Percentiles rank a stretch among this genome's conserved stretches.
Conservation (phyloP, 495 filamentous ascomycete species). For the Penicillium riverlandense region DNA sequence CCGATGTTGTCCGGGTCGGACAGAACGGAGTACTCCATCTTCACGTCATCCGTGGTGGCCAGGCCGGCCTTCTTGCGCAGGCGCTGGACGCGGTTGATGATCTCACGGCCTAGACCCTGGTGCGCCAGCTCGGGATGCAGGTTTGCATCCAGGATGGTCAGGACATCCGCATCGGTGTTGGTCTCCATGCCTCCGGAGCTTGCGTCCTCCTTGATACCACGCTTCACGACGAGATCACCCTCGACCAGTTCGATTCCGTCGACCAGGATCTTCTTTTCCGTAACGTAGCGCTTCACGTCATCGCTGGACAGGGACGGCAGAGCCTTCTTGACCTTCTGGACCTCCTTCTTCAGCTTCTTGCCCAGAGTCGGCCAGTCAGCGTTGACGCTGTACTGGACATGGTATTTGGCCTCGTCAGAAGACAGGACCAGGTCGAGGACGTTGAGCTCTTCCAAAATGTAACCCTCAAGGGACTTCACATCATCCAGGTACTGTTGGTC, state of each 20-base stretch:
- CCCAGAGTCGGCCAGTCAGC: constrained; percentile 93
- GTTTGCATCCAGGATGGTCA: constrained; percentile 71
- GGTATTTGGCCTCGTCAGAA: constrained; percentile 81
- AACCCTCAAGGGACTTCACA: constrained; percentile 71
- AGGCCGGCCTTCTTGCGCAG: constrained; percentile 78
- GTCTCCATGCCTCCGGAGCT: constrained; percentile 67
- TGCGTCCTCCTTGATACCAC: constrained; percentile 64
- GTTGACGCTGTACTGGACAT: constrained; percentile 78
- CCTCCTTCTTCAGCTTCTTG: constrained; percentile 95
- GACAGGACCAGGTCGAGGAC: constrained; percentile 78
- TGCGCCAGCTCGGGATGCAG: constrained; percentile 66
- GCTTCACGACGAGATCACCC: constrained; percentile 78
- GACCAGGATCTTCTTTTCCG: constrained; percentile 63
- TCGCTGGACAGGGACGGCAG: constrained; percentile 71
- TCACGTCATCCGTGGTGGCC: constrained; percentile 74
- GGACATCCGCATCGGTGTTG: constrained; percentile 76
- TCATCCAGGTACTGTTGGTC: constrained; percentile 80
- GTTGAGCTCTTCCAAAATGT: constrained; percentile 89
- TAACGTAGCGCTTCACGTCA: constrained; percentile 67
- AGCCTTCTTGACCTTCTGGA: constrained; percentile 82
- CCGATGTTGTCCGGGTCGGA: constrained; percentile 71
- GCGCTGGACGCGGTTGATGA: constrained; percentile 76
- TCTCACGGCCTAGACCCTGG: constrained; percentile 72
- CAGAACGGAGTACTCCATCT: constrained; percentile 74
- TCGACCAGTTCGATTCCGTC: constrained; percentile 75